Conservation (phyloP, 495 filamentous ascomycete species). For the Daldinia caldariorum region DNA sequence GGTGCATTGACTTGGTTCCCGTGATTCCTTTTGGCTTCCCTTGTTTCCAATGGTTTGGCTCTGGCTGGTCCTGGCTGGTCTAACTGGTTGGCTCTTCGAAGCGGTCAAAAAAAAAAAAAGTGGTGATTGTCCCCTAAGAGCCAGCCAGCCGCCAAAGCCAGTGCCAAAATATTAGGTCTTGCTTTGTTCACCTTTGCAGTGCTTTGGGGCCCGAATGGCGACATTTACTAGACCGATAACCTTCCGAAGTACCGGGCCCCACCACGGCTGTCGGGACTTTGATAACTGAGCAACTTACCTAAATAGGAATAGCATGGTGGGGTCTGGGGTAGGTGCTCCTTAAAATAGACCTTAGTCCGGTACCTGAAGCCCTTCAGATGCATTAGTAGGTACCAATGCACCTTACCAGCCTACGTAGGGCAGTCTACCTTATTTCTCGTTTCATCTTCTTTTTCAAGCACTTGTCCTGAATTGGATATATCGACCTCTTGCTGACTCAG, state of each 20-base stretch:
- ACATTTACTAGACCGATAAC: constrained; percentile 40
- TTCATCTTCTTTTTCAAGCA: background rate
- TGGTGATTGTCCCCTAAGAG: constrained; percentile 23
- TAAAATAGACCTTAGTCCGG: constrained; percentile 27
- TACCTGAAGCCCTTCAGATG: constrained; percentile 23
- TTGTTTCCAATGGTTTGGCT: constrained; percentile 7
- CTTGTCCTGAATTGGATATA: background rate
- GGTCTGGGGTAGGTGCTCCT: constrained; percentile 38
- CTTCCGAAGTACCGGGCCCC: constrained; percentile 33
- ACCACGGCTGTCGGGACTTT: constrained; percentile 38
- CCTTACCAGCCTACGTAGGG: background rate
- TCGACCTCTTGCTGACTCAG: background rate
- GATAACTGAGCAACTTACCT: background rate
- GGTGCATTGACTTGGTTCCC: constrained; percentile 14
- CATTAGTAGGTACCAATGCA: no score
- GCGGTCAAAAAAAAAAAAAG: constrained; percentile 36
- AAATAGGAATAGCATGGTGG: constrained; percentile 33
- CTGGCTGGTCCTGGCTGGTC: background rate
- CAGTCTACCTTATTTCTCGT: background rate
- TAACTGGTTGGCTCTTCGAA: constrained; percentile 15
- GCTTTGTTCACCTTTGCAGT: constrained; percentile 31
- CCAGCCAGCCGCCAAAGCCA: constrained; percentile 18
- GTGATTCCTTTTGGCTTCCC: background rate
- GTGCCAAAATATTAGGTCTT: constrained; percentile 19
- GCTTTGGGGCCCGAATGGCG: constrained; percentile 40